Base-by-base conservation (phyloP, 2,329 filamentous ascomycete genomes). In the Botrytis tulipae region DNA sequence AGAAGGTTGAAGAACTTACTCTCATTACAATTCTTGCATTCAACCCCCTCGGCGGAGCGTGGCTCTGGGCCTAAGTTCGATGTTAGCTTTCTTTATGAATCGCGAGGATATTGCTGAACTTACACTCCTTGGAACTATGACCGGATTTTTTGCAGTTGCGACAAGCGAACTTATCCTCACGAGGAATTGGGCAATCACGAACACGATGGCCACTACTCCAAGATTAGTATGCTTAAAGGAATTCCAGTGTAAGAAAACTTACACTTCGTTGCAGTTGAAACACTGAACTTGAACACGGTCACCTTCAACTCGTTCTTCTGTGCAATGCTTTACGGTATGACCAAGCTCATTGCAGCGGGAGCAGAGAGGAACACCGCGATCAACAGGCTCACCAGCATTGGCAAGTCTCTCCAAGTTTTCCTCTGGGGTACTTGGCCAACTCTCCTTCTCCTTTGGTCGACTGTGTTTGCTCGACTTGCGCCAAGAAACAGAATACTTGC, bases 171-270 rank as follows among this genome's bases (percentile, higher is more conserved):
- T 85, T 89, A 83, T 92, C 88, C 44, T 88, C 82, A 68, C 91
- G 88, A 37, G 88, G 87, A n/a, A 84, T 82, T 6, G 87, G 85
- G 78, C 92, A 94, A 77, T 94, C 91, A 70, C 91, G 89, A 70
- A 90, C 83, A 73, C 91, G 90, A 78, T 93, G 91, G 16, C 91
- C 91, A 40, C 85, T 73, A 42, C 37, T 44, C 29, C 25, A 63
- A 44, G 46, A 14, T 70, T 25, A 70, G 54, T 37, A 59, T 22
- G 12, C 54, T 48, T 37, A 14, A 60, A 2, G 22, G 10, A 37
- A 44, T 22, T 14, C 40, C 18, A 51, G 37, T 40, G 18, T 29
- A 40, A 51, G 7, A 12, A 16, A 32, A 57, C 59, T 70, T 51
- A 63, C 66, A 70, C 82, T 57, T 86, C 85, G 6, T 86, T 83